Evolutionary conservation across 208 protist species (phyloP).

Genomic region (Leishmania mexicana): DNA sequence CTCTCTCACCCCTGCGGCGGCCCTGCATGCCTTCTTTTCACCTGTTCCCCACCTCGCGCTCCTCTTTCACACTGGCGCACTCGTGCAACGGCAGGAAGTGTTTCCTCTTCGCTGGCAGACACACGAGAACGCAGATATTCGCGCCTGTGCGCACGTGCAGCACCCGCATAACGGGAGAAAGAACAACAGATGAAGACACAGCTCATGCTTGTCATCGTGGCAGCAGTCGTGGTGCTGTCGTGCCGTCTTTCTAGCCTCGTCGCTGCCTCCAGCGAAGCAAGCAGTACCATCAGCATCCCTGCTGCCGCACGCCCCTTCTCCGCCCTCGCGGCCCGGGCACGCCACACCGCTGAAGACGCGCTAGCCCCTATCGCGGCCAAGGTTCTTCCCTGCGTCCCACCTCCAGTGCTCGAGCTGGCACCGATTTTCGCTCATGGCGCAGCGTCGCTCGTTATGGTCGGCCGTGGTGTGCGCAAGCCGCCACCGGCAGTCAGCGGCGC

Average conservation of each 20-base stretch:
- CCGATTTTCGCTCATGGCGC: conserved; percentile 43
- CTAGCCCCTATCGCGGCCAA: conserved; percentile 5
- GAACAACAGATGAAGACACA: neutral
- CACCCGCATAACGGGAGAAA: neutral
- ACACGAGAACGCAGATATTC: neutral
- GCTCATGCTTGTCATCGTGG: neutral
- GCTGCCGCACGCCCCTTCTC: neutral
- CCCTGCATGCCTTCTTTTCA: neutral
- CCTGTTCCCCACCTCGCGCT: neutral
- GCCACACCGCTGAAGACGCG: neutral
- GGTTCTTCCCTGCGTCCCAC: conserved; percentile 8
- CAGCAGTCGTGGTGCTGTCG: neutral
- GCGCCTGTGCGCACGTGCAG: neutral
- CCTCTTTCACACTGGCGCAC: neutral
- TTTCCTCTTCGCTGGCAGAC: neutral
- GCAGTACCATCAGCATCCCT: neutral
- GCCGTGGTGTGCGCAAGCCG: conserved; percentile 23
- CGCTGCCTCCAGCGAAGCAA: neutral
- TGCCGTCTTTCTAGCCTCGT: neutral
- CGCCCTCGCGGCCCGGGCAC: neutral
- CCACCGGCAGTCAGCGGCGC: conserved; percentile 19
- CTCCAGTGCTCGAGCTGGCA: conserved; percentile 10
- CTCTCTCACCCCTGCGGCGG: neutral
- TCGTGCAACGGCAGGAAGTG: neutral
- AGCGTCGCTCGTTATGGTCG: conserved; percentile 41